Base-by-base conservation (phyloP, 2,329 filamentous ascomycete species). In the Diaporthe citriasiana region DNA sequence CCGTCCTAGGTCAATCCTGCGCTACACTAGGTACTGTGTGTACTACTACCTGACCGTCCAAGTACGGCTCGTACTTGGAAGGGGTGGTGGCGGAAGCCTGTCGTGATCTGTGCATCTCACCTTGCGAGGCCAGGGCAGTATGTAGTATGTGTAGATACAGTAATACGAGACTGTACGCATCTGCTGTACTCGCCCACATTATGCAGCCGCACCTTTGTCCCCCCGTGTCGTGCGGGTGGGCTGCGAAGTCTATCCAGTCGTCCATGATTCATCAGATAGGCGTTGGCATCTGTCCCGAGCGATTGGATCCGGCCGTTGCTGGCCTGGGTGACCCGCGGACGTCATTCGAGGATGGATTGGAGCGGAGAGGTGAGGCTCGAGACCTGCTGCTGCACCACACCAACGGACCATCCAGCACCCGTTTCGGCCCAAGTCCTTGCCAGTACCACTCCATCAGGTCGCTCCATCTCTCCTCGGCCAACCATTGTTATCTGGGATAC, bases 261-360 rank as follows among this genome's bases (percentile, higher is more conserved):
- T 66, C 60, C 60, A 66, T 66, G 60, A 66, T 66, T 66, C 60
- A 66, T 66, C 60, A 66, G 60, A 50, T n/a, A n/a, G 60, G 42
- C 30, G 45, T 25, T 38, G 60, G 60, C 60, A 66, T 66, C 60
- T 50, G 60, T 66, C 60, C 60, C 60, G 60, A 66, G 60, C 42
- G 42, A 35, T 51, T 66, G 60, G 60, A 66, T 66, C 60, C 60
- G 38, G 42, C 60, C 60, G 60, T 51, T 50, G 60, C 60, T 66
- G 60, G 30, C 12, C 45, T 35, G 33, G 33, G 5, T 35, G 33
- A 51, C 45, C 60, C 30, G 45, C 45, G 60, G 27, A 50, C 42
- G 19, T 50, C 60, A 70, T 59, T 70, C 50, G 40, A 33, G 19
- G 45, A 47, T 22, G 19, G 19, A 10, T 8, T 6, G 12, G 42